Evolutionary conservation across 495 filamentous ascomycete species (phyloP).

Genomic region (Thozetella sp.): DNA sequence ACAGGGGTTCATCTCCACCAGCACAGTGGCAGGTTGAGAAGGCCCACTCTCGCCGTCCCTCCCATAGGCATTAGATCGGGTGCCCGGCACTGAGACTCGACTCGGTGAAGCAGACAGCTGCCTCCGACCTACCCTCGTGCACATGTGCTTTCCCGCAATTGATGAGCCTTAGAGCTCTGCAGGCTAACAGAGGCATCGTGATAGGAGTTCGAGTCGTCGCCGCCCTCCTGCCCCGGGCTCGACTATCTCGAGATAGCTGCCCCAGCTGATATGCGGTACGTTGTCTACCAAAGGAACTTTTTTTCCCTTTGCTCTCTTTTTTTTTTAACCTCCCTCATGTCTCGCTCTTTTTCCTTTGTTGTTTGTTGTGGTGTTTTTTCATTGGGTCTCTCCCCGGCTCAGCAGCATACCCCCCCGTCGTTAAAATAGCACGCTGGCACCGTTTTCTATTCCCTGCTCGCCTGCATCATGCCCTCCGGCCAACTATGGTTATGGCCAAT

Average conservation of each 20-base stretch:
- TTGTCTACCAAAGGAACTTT: constrained; percentile 13
- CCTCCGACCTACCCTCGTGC: background rate
- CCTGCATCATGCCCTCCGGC: constrained; percentile 24
- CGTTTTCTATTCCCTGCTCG: constrained; percentile 17
- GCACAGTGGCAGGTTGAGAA: background rate
- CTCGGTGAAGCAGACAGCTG: background rate
- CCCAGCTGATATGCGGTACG: constrained; percentile 50
- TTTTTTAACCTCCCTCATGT: background rate
- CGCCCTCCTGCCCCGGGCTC: constrained; percentile 45
- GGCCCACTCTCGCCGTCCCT: background rate
- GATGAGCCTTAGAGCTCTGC: constrained; percentile 12
- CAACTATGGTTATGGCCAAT: constrained; percentile 6
- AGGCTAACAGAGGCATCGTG: constrained; percentile 26
- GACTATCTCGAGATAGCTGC: constrained; percentile 47
- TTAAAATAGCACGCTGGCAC: constrained; percentile 17
- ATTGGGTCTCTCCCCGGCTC: background rate
- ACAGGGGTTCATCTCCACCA: constrained; percentile 1
- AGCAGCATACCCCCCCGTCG: background rate
- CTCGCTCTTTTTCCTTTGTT: constrained; percentile 1
- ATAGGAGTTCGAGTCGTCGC: constrained; percentile 52
- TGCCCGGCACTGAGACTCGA: background rate
- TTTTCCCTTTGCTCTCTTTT: constrained; percentile 11
- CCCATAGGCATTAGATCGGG: background rate
- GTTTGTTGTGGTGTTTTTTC: background rate
- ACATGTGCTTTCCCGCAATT: background rate